These are phyloP conservation scores for Pezicula rhizophila DNA, from an alignment of 2,329 filamentous ascomycete genomes.

Conservation along the genomic window DNA sequence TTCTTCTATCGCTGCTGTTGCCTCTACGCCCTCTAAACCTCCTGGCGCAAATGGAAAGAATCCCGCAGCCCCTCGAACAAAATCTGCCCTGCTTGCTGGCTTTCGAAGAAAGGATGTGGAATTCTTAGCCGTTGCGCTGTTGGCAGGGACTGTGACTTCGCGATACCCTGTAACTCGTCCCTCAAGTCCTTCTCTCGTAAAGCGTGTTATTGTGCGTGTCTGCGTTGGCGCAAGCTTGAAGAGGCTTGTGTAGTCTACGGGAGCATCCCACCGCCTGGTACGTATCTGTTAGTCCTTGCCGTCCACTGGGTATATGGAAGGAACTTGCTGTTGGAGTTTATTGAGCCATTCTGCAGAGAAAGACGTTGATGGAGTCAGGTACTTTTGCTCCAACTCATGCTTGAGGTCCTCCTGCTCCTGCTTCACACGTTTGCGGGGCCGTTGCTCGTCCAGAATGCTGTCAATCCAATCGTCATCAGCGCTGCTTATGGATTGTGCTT, in stretches of 20 bases:
- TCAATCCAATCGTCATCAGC: conserved; percentile 44
- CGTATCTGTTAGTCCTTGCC: conserved; percentile 3
- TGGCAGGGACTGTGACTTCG: conserved; percentile 86
- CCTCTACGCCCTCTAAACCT: conserved; percentile 80
- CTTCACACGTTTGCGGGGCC: conserved; percentile 41
- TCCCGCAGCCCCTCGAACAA: conserved; percentile 85
- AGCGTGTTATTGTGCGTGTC: conserved; percentile 89
- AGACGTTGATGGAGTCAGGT: conserved; percentile 69
- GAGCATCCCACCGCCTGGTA: conserved; percentile 67
- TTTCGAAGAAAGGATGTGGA: conserved; percentile 85
- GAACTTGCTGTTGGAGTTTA: conserved; percentile 66
- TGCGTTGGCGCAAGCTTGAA: conserved; percentile 87
- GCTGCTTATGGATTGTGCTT: conserved; percentile 19
- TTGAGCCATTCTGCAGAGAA: conserved; percentile 88
- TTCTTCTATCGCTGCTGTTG: conserved; percentile 77
- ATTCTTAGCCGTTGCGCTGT: conserved; percentile 87
- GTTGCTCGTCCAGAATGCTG: conserved; percentile 48
- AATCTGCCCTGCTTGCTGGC: conserved; percentile 79
- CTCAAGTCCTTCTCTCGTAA: conserved; percentile 84
- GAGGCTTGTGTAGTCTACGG: conserved; percentile 74
- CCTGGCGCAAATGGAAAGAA: conserved; percentile 94
- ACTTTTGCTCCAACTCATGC: conserved; percentile 65
- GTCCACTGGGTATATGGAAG: conserved; percentile 7
- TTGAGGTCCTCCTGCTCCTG: conserved; percentile 60
- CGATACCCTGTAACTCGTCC: conserved; percentile 89